Conservation (phyloP, 495 filamentous ascomycete species). For the Hypomontagnella monticulosa region DNA sequence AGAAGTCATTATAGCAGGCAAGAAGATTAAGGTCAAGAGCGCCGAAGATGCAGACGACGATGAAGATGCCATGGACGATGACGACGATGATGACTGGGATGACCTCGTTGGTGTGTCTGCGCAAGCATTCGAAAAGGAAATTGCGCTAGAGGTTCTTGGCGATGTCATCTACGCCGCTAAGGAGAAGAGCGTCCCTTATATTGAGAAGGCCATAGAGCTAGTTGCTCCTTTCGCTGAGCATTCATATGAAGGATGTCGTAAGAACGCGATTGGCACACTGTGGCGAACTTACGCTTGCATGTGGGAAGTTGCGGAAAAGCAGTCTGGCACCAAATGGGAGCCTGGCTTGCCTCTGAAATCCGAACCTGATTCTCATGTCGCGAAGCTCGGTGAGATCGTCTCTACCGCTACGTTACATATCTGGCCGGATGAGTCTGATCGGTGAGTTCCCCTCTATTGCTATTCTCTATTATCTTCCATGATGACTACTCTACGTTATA, state of each 20-base stretch:
- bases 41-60: constrained; percentile 66
- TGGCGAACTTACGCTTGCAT: constrained; percentile 94
- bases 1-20: constrained; percentile 78
- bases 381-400: constrained; percentile 88
- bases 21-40: constrained; percentile 82
- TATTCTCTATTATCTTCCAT: constrained; percentile 55
- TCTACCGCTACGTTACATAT: constrained; percentile 82
- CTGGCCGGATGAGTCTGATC: constrained; percentile 90
- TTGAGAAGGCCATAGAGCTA: constrained; percentile 87
- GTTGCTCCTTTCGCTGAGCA: constrained; percentile 84
- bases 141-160: constrained; percentile 92
- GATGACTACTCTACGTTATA: constrained; percentile 93
- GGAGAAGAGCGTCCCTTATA: constrained; percentile 62
- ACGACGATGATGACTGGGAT: constrained; percentile 84
- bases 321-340: constrained; percentile 82
- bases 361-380: constrained; percentile 76
- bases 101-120: constrained; percentile 80
- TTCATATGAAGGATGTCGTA: constrained; percentile 90
- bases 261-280: constrained; percentile 86
- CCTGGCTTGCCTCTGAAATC: constrained; percentile 85
- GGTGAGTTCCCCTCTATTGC: constrained; percentile 68
- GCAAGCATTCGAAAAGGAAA: constrained; percentile 95
- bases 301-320: constrained; percentile 84
- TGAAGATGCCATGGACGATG: constrained; percentile 66
- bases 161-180: constrained; percentile 91